Conservation (phyloP, 257 asterid genomes). For the Solanum piurae region DNA sequence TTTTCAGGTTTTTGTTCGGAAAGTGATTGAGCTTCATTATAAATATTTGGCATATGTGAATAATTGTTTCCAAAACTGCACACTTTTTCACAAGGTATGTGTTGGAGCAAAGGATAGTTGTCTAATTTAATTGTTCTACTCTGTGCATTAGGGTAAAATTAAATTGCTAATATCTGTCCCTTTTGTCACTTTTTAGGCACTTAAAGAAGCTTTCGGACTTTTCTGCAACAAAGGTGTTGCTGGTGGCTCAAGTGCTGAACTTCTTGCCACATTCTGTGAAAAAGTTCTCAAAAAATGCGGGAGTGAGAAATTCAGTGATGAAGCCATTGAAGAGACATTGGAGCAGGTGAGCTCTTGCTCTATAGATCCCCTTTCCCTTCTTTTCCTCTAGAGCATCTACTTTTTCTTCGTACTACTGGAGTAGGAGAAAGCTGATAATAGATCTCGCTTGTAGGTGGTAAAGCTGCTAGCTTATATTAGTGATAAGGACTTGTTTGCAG, state of each 20-base stretch:
- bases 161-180: not conserved
- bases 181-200: slow-evolving; percentile 44
- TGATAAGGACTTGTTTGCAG: no score
- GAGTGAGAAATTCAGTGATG: slow-evolving; percentile 92
- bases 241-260: slow-evolving; percentile 94
- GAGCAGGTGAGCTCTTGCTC: slow-evolving; percentile 49
- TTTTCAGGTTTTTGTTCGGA: slow-evolving; percentile 81
- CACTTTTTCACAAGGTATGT: slow-evolving; percentile 95
- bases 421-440: not conserved
- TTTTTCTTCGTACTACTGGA: not conserved
- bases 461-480: slow-evolving; percentile 13
- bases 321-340: slow-evolving; percentile 90
- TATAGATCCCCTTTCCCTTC: not conserved
- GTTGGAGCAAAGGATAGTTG: not conserved
- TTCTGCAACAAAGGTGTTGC: slow-evolving; percentile 96
- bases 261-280: slow-evolving; percentile 93
- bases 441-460: slow-evolving; percentile 55
- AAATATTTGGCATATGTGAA: slow-evolving; percentile 85
- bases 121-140: not conserved
- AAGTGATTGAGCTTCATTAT: slow-evolving; percentile 90
- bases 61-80: slow-evolving; percentile 73
- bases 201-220: slow-evolving; percentile 90
- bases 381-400: not conserved
- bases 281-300: slow-evolving; percentile 92
- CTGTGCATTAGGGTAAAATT: not conserved